Evolutionary conservation across 805 yeast genomes (phyloP).

Genomic region (Candida manassasensis): DNA sequence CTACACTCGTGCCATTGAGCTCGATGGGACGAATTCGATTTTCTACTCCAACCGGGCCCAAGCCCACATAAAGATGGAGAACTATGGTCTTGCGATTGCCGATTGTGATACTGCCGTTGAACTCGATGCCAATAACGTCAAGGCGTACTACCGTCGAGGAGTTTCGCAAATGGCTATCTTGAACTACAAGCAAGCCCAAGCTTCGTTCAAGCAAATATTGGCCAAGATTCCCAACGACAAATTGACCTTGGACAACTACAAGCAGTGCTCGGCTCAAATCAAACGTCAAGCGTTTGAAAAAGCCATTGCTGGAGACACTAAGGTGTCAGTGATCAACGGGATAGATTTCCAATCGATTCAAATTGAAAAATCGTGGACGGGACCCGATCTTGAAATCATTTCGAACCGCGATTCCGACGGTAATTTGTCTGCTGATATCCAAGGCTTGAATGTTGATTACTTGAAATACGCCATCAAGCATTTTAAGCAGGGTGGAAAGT

Average conservation of each 20-base stretch:
- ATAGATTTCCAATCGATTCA: conserved; percentile 45
- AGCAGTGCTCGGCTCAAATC: conserved; percentile 59
- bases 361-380: conserved; percentile 54
- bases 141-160: conserved; percentile 86
- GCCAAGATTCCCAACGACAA: conserved; percentile 62
- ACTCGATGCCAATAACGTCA: conserved; percentile 61
- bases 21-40: conserved; percentile 54
- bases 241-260: conserved; percentile 57
- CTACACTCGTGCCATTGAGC: conserved; percentile 71
- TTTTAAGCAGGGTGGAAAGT: conserved; percentile 67
- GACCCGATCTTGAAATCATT: conserved; percentile 48
- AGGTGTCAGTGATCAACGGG: conserved; percentile 42
- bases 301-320: conserved; percentile 77
- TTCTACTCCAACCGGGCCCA: conserved; percentile 86
- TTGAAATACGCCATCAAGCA: conserved; percentile 59
- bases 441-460: conserved; percentile 47
- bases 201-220: conserved; percentile 62
- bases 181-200: conserved; percentile 68
- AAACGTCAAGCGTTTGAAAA: conserved; percentile 75
- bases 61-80: conserved; percentile 80
- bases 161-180: conserved; percentile 72
- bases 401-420: conserved; percentile 13
- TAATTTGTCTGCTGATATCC: conserved; percentile 27
- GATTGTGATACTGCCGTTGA: conserved; percentile 73
- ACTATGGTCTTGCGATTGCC: conserved; percentile 77